Conservation (phyloP, 2,329 filamentous ascomycete species). For the Trichoderma sp. region DNA sequence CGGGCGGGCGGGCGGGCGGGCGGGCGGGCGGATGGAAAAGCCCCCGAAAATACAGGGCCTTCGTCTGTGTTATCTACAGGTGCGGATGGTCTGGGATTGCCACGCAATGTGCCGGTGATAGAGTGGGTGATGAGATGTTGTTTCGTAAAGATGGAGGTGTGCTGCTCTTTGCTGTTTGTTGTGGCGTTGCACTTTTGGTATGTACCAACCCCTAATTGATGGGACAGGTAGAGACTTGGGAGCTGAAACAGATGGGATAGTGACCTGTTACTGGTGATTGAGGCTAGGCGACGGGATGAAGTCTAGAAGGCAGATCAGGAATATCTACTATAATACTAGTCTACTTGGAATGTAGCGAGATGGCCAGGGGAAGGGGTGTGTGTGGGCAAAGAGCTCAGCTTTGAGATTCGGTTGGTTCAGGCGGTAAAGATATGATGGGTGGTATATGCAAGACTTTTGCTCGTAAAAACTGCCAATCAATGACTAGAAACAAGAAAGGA, state of each 20-base stretch:
- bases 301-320: not conserved
- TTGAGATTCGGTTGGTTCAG: not conserved
- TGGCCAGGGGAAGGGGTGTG: not conserved
- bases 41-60: not conserved
- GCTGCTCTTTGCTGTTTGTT: not conserved
- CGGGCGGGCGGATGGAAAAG: not conserved
- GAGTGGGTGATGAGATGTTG: not conserved
- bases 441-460: not conserved
- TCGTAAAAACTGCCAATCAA: not conserved
- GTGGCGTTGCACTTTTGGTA: not conserved
- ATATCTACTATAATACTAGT: not conserved
- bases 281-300: not conserved
- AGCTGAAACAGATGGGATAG: not conserved
- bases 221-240: too few relatives aligned
- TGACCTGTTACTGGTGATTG: not conserved
- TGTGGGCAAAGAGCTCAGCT: not conserved
- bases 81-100: not conserved
- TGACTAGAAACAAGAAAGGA: not conserved
- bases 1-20: not conserved
- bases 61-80: not conserved
- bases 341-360: not conserved
- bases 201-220: too few relatives aligned
- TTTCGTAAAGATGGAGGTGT: not conserved
- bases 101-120: conserved; percentile 3
- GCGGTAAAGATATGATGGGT: not conserved